A percentile compares a stretch with the other conserved stretches of the same genome.
These are phyloP conservation scores for Alternaria sp. DNA, from an alignment of 2,329 filamentous ascomycete genomes.

Conservation along the genomic window DNA sequence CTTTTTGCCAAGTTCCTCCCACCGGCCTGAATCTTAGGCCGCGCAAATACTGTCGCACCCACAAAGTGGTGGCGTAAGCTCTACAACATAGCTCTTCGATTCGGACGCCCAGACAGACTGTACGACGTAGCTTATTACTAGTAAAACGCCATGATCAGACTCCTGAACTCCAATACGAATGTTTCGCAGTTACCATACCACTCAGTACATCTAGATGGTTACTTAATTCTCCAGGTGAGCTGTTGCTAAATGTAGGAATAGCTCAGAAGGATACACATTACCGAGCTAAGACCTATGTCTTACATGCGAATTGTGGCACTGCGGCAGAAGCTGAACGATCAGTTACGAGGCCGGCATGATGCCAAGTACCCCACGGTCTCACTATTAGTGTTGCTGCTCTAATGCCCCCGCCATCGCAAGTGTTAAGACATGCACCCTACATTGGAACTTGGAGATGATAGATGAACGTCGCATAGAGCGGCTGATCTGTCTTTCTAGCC, in stretches of 20 bases:
- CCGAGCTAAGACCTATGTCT: not conserved
- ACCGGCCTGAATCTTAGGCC: conserved; percentile 67
- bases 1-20: conserved; percentile 91
- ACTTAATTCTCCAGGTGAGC: not conserved
- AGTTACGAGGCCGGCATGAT: not conserved
- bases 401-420: not conserved
- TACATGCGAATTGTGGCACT: not conserved
- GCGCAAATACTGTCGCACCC: not conserved
- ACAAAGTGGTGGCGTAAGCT: not conserved
- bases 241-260: not conserved
- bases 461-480: not conserved
- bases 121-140: not conserved
- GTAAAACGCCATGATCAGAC: not conserved
- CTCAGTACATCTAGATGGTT: not conserved
- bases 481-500: not conserved
- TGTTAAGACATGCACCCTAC: not conserved
- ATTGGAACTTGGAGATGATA: not conserved
- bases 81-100: not conserved
- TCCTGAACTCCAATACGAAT: not conserved
- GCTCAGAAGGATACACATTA: not conserved
- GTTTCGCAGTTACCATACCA: not conserved
- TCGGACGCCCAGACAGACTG: not conserved
- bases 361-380: not conserved
- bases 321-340: not conserved
- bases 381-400: not conserved